phyloP scores from a whole-genome alignment of 306 rosid species.

The Styphnolobium japonicum region DNA sequence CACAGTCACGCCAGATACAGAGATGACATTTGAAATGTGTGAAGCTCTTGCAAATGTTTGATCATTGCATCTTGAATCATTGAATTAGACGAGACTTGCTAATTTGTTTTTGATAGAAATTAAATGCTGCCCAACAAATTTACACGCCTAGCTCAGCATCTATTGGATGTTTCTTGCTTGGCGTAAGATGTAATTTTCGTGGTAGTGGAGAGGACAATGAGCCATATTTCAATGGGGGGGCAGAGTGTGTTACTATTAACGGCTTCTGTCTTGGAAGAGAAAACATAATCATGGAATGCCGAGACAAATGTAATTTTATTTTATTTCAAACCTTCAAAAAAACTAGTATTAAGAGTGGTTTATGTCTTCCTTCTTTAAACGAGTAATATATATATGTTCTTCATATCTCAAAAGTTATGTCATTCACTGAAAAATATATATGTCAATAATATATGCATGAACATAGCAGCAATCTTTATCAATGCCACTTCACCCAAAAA shows the following conservation, averaged over 20 bases:
- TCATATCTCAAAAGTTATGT: neutral
- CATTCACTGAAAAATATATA: neutral
- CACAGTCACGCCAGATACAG: too few species aligned
- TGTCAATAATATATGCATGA: neutral
- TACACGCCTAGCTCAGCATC: too few species aligned
- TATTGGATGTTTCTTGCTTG: too few species aligned
- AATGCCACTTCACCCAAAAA: neutral
- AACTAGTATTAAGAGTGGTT: neutral
- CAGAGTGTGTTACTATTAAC: neutral
- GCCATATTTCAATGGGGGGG: too few species aligned
- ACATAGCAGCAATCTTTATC: neutral
- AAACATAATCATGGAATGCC: neutral
- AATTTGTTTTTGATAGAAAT: too few species aligned
- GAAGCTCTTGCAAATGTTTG: neutral
- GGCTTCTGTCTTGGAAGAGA: neutral
- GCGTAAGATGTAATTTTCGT: too few species aligned
- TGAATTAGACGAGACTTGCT: too few species aligned
- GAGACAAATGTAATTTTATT: too few species aligned
- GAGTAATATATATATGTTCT: too few species aligned
- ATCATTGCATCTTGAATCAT: neutral
- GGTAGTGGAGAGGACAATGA: too few species aligned
- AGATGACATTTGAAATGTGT: neutral
- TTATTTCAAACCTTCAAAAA: neutral
- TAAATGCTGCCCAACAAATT: too few species aligned
- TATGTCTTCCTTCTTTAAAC: neutral